Conservation (phyloP, 1,284 basidiomycete species). For the Heterobasidion irregulare region DNA sequence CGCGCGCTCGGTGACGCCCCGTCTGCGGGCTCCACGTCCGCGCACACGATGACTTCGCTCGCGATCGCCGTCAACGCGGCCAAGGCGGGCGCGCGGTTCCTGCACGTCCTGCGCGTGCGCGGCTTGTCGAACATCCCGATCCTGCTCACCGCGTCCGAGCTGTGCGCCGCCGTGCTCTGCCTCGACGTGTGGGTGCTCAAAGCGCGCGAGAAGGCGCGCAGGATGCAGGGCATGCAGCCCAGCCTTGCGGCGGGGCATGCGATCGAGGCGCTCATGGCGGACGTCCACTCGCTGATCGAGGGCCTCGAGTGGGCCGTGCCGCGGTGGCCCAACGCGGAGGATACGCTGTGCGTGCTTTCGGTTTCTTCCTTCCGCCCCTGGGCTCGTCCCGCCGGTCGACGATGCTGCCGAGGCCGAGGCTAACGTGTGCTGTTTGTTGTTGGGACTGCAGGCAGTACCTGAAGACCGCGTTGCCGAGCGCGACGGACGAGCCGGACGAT, state of each 20-base stretch:
- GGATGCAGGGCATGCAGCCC: constrained; percentile 4
- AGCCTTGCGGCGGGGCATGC: constrained; percentile 10
- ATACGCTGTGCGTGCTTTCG: constrained; percentile 16
- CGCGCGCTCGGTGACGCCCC: constrained; percentile 15
- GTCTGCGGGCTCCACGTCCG: constrained; percentile 16
- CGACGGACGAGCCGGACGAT: constrained; percentile 5
- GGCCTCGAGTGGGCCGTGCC: constrained; percentile 18
- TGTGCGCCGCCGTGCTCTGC: constrained; percentile 20
- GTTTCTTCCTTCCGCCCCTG: neutral
- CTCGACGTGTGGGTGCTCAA: constrained; percentile 22
- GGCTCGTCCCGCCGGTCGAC: neutral
- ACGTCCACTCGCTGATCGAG: constrained; percentile 16
- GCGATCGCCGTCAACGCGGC: constrained; percentile 63
- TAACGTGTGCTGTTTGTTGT: neutral
- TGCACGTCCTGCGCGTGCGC: constrained; percentile 31
- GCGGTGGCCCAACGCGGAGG: constrained; percentile 20
- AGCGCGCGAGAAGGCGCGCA: constrained; percentile 12
- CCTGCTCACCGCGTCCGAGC: constrained; percentile 15
- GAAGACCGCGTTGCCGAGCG: constrained; percentile 7
- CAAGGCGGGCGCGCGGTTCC: constrained; percentile 52
- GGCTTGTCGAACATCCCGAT: constrained; percentile 26
- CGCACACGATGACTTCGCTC: constrained; percentile 37
- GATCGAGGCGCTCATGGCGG: constrained; percentile 13
- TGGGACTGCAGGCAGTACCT: constrained; percentile 4
- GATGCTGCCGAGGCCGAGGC: neutral